Evolutionary conservation across 441 rosid genomes (phyloP), one percentile per base, ranked within the genome.

Genomic region (Erodium texanum): DNA sequence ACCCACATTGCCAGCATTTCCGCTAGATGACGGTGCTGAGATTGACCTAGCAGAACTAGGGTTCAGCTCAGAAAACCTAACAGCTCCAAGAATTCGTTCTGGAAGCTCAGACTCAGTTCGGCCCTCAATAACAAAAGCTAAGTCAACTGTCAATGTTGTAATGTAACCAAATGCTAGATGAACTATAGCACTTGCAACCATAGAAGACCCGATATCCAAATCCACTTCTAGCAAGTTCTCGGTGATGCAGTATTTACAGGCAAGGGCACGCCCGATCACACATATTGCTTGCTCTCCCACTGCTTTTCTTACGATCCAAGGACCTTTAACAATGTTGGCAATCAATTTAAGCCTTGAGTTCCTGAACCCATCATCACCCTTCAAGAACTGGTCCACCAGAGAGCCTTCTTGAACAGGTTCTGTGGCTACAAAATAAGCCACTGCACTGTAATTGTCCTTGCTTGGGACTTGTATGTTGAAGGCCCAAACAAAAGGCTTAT

Each of bases 211-310:
- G 34, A 93, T 87, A 83, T 90, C 98, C 52, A 93, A 77, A 78
- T 93, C 98, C 73, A 87, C 83, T 82, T 93, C 97, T 12, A 87
- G n/a, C 71, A 85, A 87, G 45, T 80, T 84, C 32, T 82, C 84
- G 1, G 80, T 80, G 7, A 76, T 32, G 66, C 68, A 70, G 71
- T 86, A 87, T 74, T 82, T 87, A 76, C 97, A 89, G 59, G 84
- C 71, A 68, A 93, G 75, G 56, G 98, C 84, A 24, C 94, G 97
- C 27, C 98, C 98, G 22, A 93, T 87, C 52, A 93, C 73, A 73
- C 97, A 93, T 41, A 90, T 89, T 0, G 98, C 98, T 74, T 90
- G 98, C 85, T 93, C 97, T 63, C 97, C 98, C 66, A 90, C 98
- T 29, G 98, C 98, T 80, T 84, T 93, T 79, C 82, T 85, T 20